A percentile compares a stretch with the other conserved stretches of the same genome.
Conservation (phyloP, 2,329 filamentous ascomycete species). For the Aspergillus latus region DNA sequence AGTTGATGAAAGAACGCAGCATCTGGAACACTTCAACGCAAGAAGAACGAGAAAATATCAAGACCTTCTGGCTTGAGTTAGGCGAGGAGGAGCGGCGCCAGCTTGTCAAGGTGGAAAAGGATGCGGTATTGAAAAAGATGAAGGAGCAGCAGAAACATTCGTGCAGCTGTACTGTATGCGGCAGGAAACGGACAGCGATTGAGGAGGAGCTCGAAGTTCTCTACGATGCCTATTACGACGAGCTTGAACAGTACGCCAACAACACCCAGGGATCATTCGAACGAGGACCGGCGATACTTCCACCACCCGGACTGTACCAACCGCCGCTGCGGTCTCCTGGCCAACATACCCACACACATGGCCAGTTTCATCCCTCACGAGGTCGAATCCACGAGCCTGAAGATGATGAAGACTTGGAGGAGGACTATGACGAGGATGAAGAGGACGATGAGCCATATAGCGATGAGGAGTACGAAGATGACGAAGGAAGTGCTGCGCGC, state of each 20-base stretch:
- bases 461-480: constrained; percentile 63
- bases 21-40: constrained; percentile 97
- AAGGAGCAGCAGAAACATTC: constrained; percentile 99
- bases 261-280: constrained; percentile 64
- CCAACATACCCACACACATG: constrained; percentile 56
- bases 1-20: constrained; percentile 66
- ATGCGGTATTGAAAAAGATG: constrained; percentile 97
- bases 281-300: constrained; percentile 67
- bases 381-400: constrained; percentile 66
- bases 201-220: constrained; percentile 97
- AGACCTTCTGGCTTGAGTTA: constrained; percentile 94
- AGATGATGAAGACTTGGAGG: constrained; percentile 55
- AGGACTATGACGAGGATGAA: constrained; percentile 64
- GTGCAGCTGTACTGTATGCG: constrained; percentile 96
- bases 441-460: constrained; percentile 69
- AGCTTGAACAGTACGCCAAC: constrained; percentile 96
- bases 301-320: constrained; percentile 63
- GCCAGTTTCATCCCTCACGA: constrained; percentile 66
- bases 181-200: constrained; percentile 91
- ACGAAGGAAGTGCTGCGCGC: constrained; percentile 61
- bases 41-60: constrained; percentile 94
- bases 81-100: constrained; percentile 94
- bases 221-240: constrained; percentile 98
- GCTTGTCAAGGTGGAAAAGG: constrained; percentile 96
- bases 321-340: constrained; percentile 55